Conservation (phyloP, 768 basidiomycete species). For the Flagelloscypha sp. region DNA sequence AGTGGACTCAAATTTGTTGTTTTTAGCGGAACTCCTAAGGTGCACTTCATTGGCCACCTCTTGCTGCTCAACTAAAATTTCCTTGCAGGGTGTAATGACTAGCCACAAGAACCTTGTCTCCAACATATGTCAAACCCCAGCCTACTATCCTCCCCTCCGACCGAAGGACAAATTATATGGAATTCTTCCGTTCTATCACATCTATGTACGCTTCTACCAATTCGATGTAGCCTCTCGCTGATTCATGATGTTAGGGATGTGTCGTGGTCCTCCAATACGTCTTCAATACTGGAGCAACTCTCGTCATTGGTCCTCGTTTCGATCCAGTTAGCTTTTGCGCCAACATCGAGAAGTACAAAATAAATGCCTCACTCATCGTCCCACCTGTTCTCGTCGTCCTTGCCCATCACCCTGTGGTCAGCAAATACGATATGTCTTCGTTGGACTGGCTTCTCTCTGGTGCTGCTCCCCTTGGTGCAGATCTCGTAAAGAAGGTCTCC, state of each 20-base stretch:
- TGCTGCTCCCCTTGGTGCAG: slow-evolving; percentile 71
- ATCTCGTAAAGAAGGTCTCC: slow-evolving; percentile 44
- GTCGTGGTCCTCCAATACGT: slow-evolving; percentile 59
- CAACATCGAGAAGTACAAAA: slow-evolving; percentile 55
- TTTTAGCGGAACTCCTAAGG: too few relatives aligned
- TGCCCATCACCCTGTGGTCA: slow-evolving; percentile 58
- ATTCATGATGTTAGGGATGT: slow-evolving; percentile 30
- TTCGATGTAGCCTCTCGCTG: slow-evolving; percentile 28
- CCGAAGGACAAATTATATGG: slow-evolving; percentile 48
- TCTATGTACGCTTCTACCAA: slow-evolving; percentile 38
- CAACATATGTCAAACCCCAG: too few relatives aligned
- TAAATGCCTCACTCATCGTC: slow-evolving; percentile 53
- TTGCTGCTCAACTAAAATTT: too few relatives aligned
- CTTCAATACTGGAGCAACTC: slow-evolving; percentile 37
- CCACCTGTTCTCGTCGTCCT: slow-evolving; percentile 82
- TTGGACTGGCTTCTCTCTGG: slow-evolving; percentile 57
- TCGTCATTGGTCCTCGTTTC: slow-evolving; percentile 59
- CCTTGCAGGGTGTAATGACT: too few relatives aligned
- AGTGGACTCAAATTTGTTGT: too few relatives aligned
- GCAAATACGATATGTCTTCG: slow-evolving; percentile 57
- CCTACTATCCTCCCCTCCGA: slow-evolving; percentile 26
- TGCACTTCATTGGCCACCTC: too few relatives aligned
- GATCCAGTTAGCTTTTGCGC: slow-evolving; percentile 62
- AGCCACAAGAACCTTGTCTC: too few relatives aligned
- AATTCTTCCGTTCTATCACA: slow-evolving; percentile 54